phyloP scores from a whole-genome alignment of 208 protist genomes.

The Leishmania tarentolae region DNA sequence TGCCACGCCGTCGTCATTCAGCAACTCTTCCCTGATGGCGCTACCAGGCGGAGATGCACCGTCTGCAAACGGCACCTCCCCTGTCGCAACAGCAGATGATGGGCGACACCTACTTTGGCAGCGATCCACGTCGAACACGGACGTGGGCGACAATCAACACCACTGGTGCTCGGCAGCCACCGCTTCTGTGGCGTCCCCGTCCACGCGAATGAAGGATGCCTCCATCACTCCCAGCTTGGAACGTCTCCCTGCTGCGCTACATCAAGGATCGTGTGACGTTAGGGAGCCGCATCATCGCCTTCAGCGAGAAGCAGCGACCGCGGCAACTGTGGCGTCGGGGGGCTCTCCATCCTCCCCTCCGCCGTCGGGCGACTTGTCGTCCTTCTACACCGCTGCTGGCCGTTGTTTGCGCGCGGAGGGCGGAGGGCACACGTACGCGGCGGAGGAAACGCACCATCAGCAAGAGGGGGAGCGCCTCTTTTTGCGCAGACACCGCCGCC shows the following conservation, averaged over 20 bases:
- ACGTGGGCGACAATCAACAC: neutral
- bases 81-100: neutral
- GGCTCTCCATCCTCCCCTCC: neutral
- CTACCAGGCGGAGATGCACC: neutral
- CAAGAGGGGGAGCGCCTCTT: neutral
- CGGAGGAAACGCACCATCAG: neutral
- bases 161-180: no score
- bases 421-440: neutral
- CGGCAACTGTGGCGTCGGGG: constrained; percentile 1
- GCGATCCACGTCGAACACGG: neutral
- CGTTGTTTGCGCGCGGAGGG: neutral
- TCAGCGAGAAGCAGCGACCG: neutral
- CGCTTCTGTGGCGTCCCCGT: neutral
- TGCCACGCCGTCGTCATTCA: constrained; percentile 14
- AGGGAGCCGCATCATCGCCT: neutral
- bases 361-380: neutral
- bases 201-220: neutral
- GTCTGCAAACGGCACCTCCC: neutral
- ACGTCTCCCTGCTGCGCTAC: constrained; percentile 10
- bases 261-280: constrained; percentile 2
- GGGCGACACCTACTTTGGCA: neutral
- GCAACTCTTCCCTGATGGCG: constrained; percentile 5
- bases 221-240: constrained; percentile 17
- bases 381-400: constrained; percentile 18
- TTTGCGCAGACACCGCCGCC: neutral